Conservation (phyloP, 2,329 filamentous ascomycete genomes). For the Beauveria bassiana region DNA sequence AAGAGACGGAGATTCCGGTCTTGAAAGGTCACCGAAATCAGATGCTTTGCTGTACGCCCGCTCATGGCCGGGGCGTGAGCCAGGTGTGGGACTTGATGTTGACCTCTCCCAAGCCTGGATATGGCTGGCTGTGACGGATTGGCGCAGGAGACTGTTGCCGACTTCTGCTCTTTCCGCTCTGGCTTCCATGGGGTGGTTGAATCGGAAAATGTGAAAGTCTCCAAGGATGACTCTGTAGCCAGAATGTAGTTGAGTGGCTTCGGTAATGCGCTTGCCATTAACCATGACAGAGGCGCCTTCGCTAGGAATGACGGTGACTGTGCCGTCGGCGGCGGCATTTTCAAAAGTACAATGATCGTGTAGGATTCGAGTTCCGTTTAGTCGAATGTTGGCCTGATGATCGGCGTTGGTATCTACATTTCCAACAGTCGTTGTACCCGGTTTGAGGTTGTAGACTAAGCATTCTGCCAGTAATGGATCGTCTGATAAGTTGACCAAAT, state of each 20-base stretch:
- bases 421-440: conserved; percentile 86
- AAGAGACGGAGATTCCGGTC: conserved; percentile 68
- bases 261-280: conserved; percentile 83
- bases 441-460: conserved; percentile 95
- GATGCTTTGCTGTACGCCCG: conserved; percentile 74
- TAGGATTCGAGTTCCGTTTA: conserved; percentile 90
- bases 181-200: conserved; percentile 96
- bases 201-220: conserved; percentile 97
- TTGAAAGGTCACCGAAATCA: conserved; percentile 63
- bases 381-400: conserved; percentile 73
- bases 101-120: conserved; percentile 49
- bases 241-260: conserved; percentile 77
- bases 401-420: conserved; percentile 80
- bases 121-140: conserved; percentile 63
- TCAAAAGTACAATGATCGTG: conserved; percentile 92
- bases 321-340: conserved; percentile 71
- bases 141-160: conserved; percentile 72
- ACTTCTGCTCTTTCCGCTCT: conserved; percentile 82
- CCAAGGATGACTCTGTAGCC: conserved; percentile 93
- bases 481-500: conserved; percentile 95
- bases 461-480: conserved; percentile 91
- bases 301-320: conserved; percentile 81
- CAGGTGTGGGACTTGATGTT: conserved; percentile 55
- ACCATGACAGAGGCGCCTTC: conserved; percentile 98
- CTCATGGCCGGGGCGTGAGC: conserved; percentile 60